These are phyloP conservation scores for Moricandia moricandioides DNA, from an alignment of 345 rosid genomes.

Conservation along the genomic window DNA sequence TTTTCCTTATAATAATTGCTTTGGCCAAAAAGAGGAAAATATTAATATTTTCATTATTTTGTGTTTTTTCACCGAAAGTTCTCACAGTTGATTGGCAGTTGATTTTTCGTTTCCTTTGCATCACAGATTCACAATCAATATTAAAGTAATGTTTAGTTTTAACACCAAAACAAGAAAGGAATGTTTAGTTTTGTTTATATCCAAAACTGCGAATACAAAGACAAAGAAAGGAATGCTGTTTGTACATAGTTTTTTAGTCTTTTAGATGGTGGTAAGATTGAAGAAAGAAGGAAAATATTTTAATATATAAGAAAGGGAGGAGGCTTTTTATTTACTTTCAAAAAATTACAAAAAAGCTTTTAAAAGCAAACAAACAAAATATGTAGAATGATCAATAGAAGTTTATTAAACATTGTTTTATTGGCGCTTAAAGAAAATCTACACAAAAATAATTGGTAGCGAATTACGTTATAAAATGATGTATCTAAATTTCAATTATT, in stretches of 20 bases:
- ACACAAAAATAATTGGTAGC: too few relatives aligned
- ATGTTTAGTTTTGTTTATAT: background rate
- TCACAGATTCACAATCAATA: constrained; percentile 20
- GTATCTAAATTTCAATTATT: background rate
- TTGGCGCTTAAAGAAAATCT: background rate
- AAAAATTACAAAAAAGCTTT: background rate
- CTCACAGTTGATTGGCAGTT: constrained; percentile 30
- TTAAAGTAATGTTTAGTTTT: too few relatives aligned
- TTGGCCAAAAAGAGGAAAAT: constrained; percentile 14
- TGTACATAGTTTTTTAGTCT: background rate
- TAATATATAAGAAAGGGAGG: background rate
- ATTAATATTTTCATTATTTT: background rate
- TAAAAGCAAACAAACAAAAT: background rate
- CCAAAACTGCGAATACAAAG: constrained; percentile 25
- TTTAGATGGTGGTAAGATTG: constrained; percentile 18
- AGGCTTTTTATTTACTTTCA: background rate
- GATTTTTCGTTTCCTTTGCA: constrained; percentile 31
- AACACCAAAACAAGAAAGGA: too few relatives aligned
- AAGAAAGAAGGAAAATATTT: background rate
- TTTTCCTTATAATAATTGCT: constrained; percentile 19
- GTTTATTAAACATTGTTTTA: background rate
- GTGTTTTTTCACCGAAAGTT: constrained; percentile 29
- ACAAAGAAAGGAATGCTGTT: constrained; percentile 24
- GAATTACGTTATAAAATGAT: background rate
- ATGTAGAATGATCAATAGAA: background rate